Evolutionary conservation across 169 alveolate species (phyloP).

Genomic region (Eimeria praecox): DNA sequence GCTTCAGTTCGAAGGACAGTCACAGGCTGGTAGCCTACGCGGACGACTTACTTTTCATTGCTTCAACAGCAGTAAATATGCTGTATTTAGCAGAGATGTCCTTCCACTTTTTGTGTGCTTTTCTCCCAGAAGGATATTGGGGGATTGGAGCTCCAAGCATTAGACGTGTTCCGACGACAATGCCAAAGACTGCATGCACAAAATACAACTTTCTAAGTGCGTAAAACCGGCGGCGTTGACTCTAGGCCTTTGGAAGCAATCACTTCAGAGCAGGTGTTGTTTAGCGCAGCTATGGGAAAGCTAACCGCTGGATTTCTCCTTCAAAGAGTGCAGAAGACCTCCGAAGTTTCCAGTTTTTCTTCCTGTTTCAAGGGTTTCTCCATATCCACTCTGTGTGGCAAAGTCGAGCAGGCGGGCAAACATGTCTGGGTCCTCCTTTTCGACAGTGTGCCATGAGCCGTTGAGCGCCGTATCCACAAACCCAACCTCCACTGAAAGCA

Average conservation of each 20-base stretch:
- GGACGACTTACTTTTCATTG: conserved; percentile 35
- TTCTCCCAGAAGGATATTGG: background rate
- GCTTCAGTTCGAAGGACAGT: background rate
- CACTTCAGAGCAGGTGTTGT: background rate
- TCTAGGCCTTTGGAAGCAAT: background rate
- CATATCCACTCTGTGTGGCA: conserved; percentile 42
- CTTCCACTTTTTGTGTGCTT: conserved; percentile 21
- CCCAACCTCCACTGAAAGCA: conserved; percentile 58
- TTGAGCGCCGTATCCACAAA: conserved; percentile 53
- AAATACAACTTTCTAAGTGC: background rate
- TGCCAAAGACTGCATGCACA: conserved; percentile 44
- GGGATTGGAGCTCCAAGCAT: conserved; percentile 56
- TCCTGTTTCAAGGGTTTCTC: conserved; percentile 47
- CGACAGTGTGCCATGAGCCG: background rate
- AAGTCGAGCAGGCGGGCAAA: conserved; percentile 23
- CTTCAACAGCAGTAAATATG: conserved; percentile 40
- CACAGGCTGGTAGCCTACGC: background rate
- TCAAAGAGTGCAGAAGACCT: conserved; percentile 9
- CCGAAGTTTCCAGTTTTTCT: conserved; percentile 36
- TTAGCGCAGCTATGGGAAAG: background rate
- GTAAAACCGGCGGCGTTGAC: background rate
- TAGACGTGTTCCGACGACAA: background rate
- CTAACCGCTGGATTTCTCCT: conserved; percentile 35
- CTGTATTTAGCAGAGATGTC: conserved; percentile 18
- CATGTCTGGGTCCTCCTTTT: conserved; percentile 25